Percentiles rank a stretch among this genome's conserved stretches.
These are phyloP conservation scores for Chlorella sp. DNA, from an alignment of 139 green algal genomes.

Conservation along the genomic window DNA sequence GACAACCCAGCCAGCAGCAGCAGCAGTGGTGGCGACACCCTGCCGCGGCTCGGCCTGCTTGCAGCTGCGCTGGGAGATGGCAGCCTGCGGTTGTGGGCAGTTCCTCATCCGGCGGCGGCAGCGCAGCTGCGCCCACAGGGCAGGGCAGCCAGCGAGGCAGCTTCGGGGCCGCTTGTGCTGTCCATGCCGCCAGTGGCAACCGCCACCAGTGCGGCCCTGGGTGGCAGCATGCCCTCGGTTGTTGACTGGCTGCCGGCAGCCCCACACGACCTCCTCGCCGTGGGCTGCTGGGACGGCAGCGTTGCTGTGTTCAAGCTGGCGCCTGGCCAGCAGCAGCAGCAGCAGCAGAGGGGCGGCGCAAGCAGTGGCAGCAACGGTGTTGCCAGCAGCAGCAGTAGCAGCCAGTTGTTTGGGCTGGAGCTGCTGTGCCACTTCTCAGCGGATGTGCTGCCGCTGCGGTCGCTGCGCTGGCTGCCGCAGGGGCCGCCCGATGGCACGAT, in stretches of 20 bases:
- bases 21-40: background rate
- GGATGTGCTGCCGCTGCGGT: constrained; percentile 36
- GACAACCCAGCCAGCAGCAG: background rate
- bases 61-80: constrained; percentile 68
- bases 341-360: background rate
- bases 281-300: constrained; percentile 73
- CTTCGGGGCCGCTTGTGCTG: background rate
- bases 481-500: background rate
- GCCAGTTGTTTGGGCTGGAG: constrained; percentile 5
- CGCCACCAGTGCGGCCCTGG: constrained; percentile 4
- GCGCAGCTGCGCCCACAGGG: background rate
- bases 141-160: background rate
- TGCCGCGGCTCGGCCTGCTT: constrained; percentile 60
- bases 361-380: background rate
- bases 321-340: background rate
- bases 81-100: constrained; percentile 52
- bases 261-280: constrained; percentile 62
- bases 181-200: constrained; percentile 29
- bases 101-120: constrained; percentile 45
- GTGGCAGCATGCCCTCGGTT: constrained; percentile 53
- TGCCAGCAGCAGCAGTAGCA: background rate
- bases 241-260: constrained; percentile 63
- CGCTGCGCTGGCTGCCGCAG: constrained; percentile 38
- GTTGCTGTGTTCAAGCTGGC: constrained; percentile 48
- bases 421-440: constrained; percentile 39